Evolutionary conservation across 768 basidiomycete genomes (phyloP), one percentile per base, ranked within the genome.

Genomic region (Mycena chlorophos): DNA sequence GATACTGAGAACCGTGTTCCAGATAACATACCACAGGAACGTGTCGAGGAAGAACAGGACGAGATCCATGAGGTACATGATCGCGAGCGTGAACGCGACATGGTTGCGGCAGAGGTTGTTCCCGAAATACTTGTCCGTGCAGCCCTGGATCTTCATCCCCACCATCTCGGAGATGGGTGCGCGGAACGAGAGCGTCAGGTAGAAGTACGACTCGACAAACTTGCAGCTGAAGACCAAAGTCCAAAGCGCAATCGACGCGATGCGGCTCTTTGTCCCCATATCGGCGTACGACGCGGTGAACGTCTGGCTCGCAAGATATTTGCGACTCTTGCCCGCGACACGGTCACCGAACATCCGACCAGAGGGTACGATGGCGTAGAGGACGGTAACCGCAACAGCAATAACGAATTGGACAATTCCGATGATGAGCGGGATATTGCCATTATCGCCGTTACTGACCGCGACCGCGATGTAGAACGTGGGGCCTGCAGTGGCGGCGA

Each of bases 11-110:
- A 94, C 90, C 10, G 94, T 95, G 72, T 98, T 98, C 96, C 96
- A 98, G 68, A 98, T 98, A 75, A 98, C 95, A 69, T 95, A 99
- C 97, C 97, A 99, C 27, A 99, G 75, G 88, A 98, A 99, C 5
- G 97, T 99, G 76, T 99, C 97, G 72, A 99, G 79, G 84, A 98
- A 99, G 83, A 92, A 99, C 42, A 99, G 83, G 49, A 89, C 85
- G 45, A 99, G 75, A 68, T 98, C 97, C 96, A 98, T 98, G 78
- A 97, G 76, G 69, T 94, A 98, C 96, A 98, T 99, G 78, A 98
- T 89, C 52, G 97, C 85, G 68, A 99, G 73, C 8, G 96, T 89
- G 73, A 98, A 98, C 3, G 91, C 91, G 2, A 94, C 91, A 63
- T 99, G 97, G 69, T 98, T 95, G 46, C 78, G 76, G 74, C 97